phyloP scores from a whole-genome alignment of 2,329 filamentous ascomycete species.

The Fusarium virguliforme region DNA sequence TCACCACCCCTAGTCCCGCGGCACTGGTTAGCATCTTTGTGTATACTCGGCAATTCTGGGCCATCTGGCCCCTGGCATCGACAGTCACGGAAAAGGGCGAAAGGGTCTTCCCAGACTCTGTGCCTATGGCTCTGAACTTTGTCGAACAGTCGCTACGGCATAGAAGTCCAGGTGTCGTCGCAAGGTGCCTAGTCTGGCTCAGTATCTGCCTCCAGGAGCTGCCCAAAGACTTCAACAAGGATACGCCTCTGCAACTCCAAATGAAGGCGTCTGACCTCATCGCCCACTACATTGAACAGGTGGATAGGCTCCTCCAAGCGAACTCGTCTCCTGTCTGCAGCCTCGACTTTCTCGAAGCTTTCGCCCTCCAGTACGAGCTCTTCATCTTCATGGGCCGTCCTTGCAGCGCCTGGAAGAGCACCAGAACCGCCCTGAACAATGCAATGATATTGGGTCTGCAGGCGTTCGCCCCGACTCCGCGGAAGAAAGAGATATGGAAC shows the following conservation, averaged over 20 bases:
- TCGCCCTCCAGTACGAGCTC: conserved; percentile 67
- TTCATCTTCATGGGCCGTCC: conserved; percentile 71
- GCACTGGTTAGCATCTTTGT: conserved; percentile 24
- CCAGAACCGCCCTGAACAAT: conserved; percentile 67
- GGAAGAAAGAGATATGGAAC: conserved; percentile 58
- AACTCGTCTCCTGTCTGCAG: conserved; percentile 48
- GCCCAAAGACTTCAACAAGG: conserved; percentile 52
- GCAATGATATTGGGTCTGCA: conserved; percentile 68
- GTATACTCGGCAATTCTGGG: conserved; percentile 45
- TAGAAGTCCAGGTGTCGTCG: conserved; percentile 20
- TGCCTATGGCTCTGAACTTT: not conserved
- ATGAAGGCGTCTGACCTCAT: conserved; percentile 48
- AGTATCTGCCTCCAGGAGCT: conserved; percentile 61
- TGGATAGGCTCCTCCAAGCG: conserved; percentile 15
- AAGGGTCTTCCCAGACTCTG: conserved; percentile 15
- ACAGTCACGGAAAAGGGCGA: not conserved
- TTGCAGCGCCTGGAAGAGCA: conserved; percentile 68
- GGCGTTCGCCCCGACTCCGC: conserved; percentile 51
- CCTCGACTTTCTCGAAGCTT: conserved; percentile 68
- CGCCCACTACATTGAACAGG: conserved; percentile 5
- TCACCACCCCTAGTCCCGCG: conserved; percentile 2
- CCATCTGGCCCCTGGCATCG: conserved; percentile 25
- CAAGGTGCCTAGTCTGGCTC: conserved; percentile 62
- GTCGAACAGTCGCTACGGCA: conserved; percentile 3
- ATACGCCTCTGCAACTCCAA: conserved; percentile 52